Evolutionary conservation across 495 filamentous ascomycete species (phyloP), one percentile per base, ranked within the genome.

Genomic region (Choiromyces venosus): DNA sequence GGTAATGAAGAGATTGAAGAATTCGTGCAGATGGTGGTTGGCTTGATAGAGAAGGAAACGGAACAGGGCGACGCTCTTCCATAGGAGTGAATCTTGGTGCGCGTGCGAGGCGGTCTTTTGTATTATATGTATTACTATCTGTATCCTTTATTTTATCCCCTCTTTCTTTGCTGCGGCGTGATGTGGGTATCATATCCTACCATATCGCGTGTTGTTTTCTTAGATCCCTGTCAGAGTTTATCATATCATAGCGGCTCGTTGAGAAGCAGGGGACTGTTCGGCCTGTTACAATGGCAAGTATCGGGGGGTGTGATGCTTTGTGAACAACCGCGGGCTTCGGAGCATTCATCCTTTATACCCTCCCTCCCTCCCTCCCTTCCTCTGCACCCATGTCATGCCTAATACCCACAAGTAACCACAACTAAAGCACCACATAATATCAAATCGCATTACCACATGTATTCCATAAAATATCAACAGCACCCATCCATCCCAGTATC

Each of bases 1-100:
- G 52, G 52, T 61, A 80, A 80, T 52, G 64, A 38, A 12, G 78
- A 80, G 52, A 73, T 80, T 29, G 78, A 79, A 25, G 78, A 79
- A 68, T 80, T 80, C 61, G 73, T 79, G 52, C 78, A 69, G 42
- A 68, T 67, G 67, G 78, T 76, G 36, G 18, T 76, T 10, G 69
- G 65, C 44, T 37, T 78, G 16, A 37, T 78, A 14, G 72, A 79
- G 29, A 66, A 69, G 37, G 52, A 71, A 35, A 67, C 65, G 25
- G 6, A 14, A 10, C n/a, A 61, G n/a, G 25, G 52, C n/a, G n/a
- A 61, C 52, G 5, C 25, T 61, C 52, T 29, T 16, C n/a, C 8
- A 29, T 14, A 61, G 52, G 29, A 10, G 52, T 16, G 52, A 61
- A 61, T 29, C 52, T 29, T 3, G 52, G n/a, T 61, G 52, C 52